A percentile compares a stretch with the other conserved stretches of the same genome.
These are phyloP conservation scores for Botrytis porri DNA, from an alignment of 2,329 filamentous ascomycete species.

Conservation along the genomic window DNA sequence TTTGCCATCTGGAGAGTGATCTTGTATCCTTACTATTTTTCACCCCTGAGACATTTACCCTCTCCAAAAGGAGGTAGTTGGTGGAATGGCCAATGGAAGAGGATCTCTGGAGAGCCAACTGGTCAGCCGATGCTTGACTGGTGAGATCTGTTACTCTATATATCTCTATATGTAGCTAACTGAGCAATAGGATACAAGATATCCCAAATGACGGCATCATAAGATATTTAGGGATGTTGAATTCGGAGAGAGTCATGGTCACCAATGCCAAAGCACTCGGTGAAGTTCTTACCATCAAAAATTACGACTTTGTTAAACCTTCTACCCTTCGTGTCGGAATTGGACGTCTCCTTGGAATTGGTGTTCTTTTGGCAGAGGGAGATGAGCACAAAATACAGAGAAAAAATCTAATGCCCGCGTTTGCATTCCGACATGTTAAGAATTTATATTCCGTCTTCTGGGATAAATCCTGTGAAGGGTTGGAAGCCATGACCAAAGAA, in stretches of 20 bases:
- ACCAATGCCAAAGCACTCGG: conserved; percentile 62
- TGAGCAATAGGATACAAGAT: conserved; percentile 48
- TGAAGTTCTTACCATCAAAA: conserved; percentile 66
- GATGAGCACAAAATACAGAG: conserved; percentile 82
- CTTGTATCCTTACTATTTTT: conserved; percentile 57
- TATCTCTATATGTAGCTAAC: background rate
- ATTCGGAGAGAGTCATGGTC: conserved; percentile 60
- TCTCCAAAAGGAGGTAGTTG: conserved; percentile 45
- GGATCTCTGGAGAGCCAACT: conserved; percentile 41
- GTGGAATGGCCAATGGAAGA: conserved; percentile 45
- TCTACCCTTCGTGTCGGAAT: conserved; percentile 52
- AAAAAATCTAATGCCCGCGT: conserved; percentile 76
- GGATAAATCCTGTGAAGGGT: conserved; percentile 68
- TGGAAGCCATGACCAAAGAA: conserved; percentile 56
- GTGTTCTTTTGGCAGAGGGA: conserved; percentile 80
- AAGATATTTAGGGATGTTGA: conserved; percentile 61
- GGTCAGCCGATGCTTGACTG: conserved; percentile 42
- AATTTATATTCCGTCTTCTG: conserved; percentile 83
- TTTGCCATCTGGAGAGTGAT: conserved; percentile 45
- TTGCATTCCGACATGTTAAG: conserved; percentile 82
- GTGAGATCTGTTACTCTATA: conserved; percentile 23
- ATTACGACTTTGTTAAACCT: conserved; percentile 69
- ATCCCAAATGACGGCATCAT: conserved; percentile 68
- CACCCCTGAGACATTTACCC: conserved; percentile 56
- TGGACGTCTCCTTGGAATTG: conserved; percentile 64